phyloP scores from a whole-genome alignment of 2,329 filamentous ascomycete genomes.

The Fusarium nisikadoi region DNA sequence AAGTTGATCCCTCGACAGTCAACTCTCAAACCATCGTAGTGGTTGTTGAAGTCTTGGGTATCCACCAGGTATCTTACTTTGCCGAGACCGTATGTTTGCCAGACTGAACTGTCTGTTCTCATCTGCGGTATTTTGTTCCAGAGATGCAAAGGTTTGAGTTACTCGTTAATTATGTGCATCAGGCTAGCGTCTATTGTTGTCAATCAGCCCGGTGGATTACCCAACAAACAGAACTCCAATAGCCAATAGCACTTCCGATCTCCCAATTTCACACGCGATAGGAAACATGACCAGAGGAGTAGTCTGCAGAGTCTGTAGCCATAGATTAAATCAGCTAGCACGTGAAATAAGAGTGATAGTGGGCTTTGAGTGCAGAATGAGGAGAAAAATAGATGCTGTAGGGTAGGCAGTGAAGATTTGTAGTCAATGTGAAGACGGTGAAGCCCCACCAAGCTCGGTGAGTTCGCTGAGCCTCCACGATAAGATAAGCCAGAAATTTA shows the following conservation, averaged over 20 bases:
- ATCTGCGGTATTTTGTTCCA: not conserved
- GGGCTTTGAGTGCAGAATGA: no score
- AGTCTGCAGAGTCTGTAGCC: not conserved
- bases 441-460: constrained; percentile 31
- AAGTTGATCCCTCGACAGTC: not conserved
- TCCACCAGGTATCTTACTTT: not conserved
- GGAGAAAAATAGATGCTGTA: not conserved
- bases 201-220: not conserved
- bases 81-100: not conserved
- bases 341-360: not conserved
- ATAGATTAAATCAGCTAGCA: not conserved
- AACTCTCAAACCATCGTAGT: not conserved
- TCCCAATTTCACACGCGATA: rapidly evolving
- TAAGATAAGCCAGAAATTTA: constrained; percentile 36
- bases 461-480: constrained; percentile 23
- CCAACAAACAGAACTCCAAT: not conserved
- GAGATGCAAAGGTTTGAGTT: not conserved
- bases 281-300: rapidly evolving
- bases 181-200: not conserved
- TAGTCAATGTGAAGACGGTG: not conserved
- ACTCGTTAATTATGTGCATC: not conserved
- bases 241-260: not conserved
- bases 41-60: not conserved
- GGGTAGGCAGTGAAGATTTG: constrained; percentile 18
- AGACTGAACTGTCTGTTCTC: not conserved